These are phyloP conservation scores for Termitomyces titanicus DNA, from an alignment of 768 basidiomycete genomes.

Conservation along the genomic window DNA sequence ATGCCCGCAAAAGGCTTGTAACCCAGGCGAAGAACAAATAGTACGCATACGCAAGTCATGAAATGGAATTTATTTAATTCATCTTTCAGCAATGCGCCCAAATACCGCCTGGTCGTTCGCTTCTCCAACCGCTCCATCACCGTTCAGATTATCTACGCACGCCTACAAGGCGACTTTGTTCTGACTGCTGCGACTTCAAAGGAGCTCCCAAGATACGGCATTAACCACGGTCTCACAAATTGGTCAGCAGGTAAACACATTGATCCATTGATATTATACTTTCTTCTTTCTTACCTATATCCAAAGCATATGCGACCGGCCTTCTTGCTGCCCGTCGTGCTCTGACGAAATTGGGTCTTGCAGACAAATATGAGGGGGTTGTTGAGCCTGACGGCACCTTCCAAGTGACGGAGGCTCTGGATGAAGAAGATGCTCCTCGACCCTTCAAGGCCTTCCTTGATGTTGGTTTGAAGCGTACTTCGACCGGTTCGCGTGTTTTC, in stretches of 20 bases:
- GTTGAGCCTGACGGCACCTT: conserved; percentile 87
- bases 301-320: conserved; percentile 91
- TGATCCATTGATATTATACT: not conserved
- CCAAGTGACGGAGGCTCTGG: conserved; percentile 77
- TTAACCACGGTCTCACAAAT: conserved; percentile 98
- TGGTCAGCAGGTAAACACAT: conserved; percentile 82
- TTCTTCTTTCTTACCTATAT: not conserved
- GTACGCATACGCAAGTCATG: conserved; percentile 34
- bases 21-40: conserved; percentile 99
- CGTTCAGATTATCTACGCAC: conserved; percentile 94
- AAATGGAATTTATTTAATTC: not conserved
- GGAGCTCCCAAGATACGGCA: conserved; percentile 94
- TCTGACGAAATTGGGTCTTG: conserved; percentile 90
- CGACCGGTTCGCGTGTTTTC: conserved; percentile 95
- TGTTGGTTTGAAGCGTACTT: conserved; percentile 96
- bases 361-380: conserved; percentile 97
- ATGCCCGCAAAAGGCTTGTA: conserved; percentile 95
- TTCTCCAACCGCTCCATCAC: conserved; percentile 98
- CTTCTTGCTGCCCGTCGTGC: conserved; percentile 94
- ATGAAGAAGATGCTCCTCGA: conserved; percentile 89
- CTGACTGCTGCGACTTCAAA: conserved; percentile 82
- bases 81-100: conserved; percentile 77
- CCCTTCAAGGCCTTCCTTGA: conserved; percentile 99
- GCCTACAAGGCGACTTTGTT: conserved; percentile 95
- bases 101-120: conserved; percentile 98